phyloP scores from a whole-genome alignment of 1,139 yeast genomes.

The Yamadazyma buinensis region DNA sequence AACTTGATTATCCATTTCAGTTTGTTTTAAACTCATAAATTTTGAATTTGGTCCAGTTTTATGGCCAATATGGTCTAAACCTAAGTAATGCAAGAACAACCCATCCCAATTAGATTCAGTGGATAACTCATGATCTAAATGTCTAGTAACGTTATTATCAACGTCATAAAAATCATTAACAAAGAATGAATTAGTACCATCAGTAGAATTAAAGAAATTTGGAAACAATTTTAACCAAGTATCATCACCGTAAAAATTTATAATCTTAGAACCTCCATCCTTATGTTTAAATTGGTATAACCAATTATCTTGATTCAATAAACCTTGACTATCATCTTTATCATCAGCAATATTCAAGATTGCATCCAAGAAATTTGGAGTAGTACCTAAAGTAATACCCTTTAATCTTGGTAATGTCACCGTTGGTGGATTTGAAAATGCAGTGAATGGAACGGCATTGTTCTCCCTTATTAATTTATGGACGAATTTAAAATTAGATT shows the following conservation, averaged over 20 bases:
- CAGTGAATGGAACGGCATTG: conserved; percentile 81
- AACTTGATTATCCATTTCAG: conserved; percentile 77
- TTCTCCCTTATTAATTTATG: conserved; percentile 67
- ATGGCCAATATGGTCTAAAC: conserved; percentile 96
- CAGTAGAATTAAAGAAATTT: conserved; percentile 54
- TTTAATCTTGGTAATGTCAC: conserved; percentile 77
- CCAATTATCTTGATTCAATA: conserved; percentile 85
- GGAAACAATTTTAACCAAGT: conserved; percentile 94
- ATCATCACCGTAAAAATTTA: conserved; percentile 94
- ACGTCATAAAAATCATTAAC: conserved; percentile 95
- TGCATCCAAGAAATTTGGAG: conserved; percentile 80
- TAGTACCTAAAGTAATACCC: conserved; percentile 78
- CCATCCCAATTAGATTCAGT: conserved; percentile 64
- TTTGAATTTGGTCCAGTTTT: conserved; percentile 86
- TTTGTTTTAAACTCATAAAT: conserved; percentile 77
- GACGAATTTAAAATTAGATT: conserved; percentile 57
- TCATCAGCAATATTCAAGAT: conserved; percentile 91
- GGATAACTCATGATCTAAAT: conserved; percentile 55
- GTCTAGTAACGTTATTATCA: conserved; percentile 89
- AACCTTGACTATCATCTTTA: conserved; percentile 68
- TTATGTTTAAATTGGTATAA: conserved; percentile 56
- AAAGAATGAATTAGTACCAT: conserved; percentile 91
- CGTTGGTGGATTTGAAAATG: conserved; percentile 84
- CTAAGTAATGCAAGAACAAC: conserved; percentile 83
- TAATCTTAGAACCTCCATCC: conserved; percentile 24